Evolutionary conservation across 495 filamentous ascomycete species (phyloP).

Genomic region (Penicillium paxilli): DNA sequence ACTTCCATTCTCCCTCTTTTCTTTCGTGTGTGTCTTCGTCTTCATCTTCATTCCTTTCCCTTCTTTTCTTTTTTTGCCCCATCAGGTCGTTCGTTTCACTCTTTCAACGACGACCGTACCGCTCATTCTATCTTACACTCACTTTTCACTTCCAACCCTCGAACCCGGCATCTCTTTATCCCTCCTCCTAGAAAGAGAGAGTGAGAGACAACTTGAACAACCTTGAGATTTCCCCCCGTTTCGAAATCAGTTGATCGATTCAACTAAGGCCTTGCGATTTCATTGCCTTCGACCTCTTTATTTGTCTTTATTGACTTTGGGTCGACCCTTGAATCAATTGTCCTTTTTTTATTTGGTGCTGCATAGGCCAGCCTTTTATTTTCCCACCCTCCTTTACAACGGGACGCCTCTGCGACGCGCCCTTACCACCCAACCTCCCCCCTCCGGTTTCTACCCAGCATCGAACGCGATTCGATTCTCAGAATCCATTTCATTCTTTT

Average conservation of each 20-base stretch:
- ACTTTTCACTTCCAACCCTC: conserved; percentile 29
- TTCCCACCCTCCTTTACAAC: conserved; percentile 20
- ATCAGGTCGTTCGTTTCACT: conserved; percentile 43
- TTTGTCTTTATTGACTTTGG: conserved; percentile 1
- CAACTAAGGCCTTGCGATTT: conserved; percentile 27
- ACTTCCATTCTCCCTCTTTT: conserved; percentile 29
- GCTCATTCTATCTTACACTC: conserved; percentile 22
- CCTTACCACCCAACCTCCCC: conserved; percentile 30
- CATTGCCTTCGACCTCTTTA: conserved; percentile 3
- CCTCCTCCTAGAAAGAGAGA: neutral
- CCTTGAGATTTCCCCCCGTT: no score
- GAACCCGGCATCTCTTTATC: conserved; percentile 21
- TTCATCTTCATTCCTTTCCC: conserved; percentile 25
- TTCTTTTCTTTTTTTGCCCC: conserved; percentile 20
- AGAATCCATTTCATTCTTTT: conserved; percentile 35
- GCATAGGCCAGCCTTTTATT: conserved; percentile 44
- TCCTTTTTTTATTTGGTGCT: conserved; percentile 31
- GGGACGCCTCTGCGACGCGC: conserved; percentile 48
- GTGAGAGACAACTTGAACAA: conserved; percentile 16
- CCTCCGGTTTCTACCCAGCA: conserved; percentile 27
- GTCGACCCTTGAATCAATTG: conserved; percentile 14
- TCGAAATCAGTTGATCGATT: conserved; percentile 38
- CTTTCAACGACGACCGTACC: conserved; percentile 41
- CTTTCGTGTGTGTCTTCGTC: conserved; percentile 26
- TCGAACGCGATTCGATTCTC: conserved; percentile 19